Percentiles rank a stretch among this genome's conserved stretches.
Evolutionary conservation across 345 rosid species (phyloP).

Genomic region (Rhizophora apiculata): DNA sequence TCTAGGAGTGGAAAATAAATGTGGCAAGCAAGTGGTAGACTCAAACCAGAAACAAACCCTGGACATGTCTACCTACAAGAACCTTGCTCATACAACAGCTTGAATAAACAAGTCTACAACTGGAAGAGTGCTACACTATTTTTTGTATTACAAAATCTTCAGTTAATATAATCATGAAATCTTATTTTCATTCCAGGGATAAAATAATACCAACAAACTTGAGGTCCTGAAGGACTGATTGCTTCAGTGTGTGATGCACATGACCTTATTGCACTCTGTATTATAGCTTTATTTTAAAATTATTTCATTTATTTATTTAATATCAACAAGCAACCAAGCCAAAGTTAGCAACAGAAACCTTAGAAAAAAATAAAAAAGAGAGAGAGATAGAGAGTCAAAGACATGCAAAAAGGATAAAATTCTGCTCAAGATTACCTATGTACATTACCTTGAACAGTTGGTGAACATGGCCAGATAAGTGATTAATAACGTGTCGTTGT

Average conservation of each 20-base stretch:
- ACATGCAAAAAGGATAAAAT: neutral
- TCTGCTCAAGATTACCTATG: neutral
- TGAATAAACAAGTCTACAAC: too few species aligned
- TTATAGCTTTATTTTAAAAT: neutral
- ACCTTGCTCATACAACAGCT: too few species aligned
- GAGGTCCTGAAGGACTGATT: neutral
- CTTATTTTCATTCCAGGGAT: neutral
- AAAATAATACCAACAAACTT: neutral
- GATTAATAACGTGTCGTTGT: conserved; percentile 80
- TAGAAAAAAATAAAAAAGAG: neutral
- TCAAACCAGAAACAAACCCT: too few species aligned
- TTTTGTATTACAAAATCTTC: too few species aligned
- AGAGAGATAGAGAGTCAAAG: neutral
- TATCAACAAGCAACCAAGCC: neutral
- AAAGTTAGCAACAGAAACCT: neutral
- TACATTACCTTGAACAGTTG: conserved; percentile 76
- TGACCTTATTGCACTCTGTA: neutral
- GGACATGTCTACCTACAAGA: too few species aligned
- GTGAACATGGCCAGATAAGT: conserved; percentile 91
- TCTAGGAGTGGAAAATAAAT: too few species aligned
- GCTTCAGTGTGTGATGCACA: neutral
- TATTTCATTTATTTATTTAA: neutral
- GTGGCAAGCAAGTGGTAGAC: too few species aligned
- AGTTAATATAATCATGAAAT: too few species aligned
- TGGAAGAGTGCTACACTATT: too few species aligned